Conservation (phyloP, 495 filamentous ascomycete genomes). For the Terfezia claveryi region DNA sequence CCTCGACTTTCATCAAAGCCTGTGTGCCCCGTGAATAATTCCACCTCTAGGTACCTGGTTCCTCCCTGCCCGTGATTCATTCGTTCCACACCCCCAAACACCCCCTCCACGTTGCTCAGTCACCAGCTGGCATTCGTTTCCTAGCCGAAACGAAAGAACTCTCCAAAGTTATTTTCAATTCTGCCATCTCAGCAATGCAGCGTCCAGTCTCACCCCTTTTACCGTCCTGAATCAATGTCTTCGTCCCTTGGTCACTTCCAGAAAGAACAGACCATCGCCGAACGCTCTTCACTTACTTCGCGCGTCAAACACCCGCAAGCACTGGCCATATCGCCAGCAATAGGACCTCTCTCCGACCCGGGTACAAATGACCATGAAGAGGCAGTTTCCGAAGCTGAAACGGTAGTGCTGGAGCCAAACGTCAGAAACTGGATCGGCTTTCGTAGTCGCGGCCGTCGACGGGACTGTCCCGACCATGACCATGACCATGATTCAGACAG, state of each 20-base stretch:
- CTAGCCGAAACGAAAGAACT: not conserved
- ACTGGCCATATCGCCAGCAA: no score
- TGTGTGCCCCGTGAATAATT: no score
- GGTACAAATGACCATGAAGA: slow-evolving; percentile 7
- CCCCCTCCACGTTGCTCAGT: no score
- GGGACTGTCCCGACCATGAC: no score
- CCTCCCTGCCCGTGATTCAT: no score
- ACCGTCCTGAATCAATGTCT: not conserved
- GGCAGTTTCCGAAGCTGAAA: slow-evolving; percentile 13
- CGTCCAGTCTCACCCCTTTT: not conserved
- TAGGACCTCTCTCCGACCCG: not conserved
- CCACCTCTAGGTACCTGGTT: no score
- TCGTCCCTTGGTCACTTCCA: not conserved
- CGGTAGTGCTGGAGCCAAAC: slow-evolving; percentile 9
- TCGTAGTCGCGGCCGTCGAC: not conserved
- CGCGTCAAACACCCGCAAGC: not conserved
- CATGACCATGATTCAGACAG: slow-evolving; percentile 5
- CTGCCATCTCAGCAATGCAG: not conserved
- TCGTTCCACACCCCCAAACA: no score
- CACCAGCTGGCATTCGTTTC: not conserved
- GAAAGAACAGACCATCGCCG: not conserved
- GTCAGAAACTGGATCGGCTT: slow-evolving; percentile 1
- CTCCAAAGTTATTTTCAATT: not conserved
- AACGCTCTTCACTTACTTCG: not conserved
- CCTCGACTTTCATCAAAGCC: no score